Conservation (phyloP, 768 basidiomycete genomes). For the Mycena leptocephala region DNA sequence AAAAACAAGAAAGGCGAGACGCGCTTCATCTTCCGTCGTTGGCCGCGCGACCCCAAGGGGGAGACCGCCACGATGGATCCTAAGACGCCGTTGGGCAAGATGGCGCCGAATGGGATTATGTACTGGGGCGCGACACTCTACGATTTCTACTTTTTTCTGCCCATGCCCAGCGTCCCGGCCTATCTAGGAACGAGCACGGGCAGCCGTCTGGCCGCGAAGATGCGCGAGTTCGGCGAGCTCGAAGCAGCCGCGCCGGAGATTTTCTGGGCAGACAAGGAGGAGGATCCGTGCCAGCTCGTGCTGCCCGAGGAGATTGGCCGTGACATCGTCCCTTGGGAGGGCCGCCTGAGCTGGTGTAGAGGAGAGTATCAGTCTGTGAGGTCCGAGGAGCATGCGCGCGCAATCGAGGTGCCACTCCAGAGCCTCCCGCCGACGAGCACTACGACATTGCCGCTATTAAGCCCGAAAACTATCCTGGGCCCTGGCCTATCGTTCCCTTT, state of each 20-base stretch:
- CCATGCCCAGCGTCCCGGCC: slow-evolving; percentile 36
- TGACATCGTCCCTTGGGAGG: slow-evolving; percentile 40
- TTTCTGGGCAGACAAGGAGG: slow-evolving; percentile 53
- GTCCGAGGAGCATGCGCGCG: neutral
- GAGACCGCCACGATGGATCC: slow-evolving; percentile 26
- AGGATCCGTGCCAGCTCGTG: slow-evolving; percentile 48
- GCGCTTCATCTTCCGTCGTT: slow-evolving; percentile 46
- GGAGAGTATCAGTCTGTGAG: slow-evolving; percentile 28
- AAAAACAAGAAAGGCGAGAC: slow-evolving; percentile 14
- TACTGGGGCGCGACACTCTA: slow-evolving; percentile 62
- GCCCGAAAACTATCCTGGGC: slow-evolving; percentile 53
- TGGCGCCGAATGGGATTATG: slow-evolving; percentile 47
- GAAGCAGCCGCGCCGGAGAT: slow-evolving; percentile 51
- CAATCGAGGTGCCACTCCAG: neutral
- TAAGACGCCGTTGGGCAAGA: slow-evolving; percentile 46
- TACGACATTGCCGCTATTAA: slow-evolving; percentile 46
- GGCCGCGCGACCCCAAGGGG: slow-evolving; percentile 53
- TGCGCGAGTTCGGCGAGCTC: slow-evolving; percentile 52
- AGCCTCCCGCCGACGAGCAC: neutral
- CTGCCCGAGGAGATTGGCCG: slow-evolving; percentile 37
- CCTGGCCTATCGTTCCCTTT: slow-evolving; percentile 62
- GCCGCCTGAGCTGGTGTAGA: neutral
- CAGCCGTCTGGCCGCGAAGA: slow-evolving; percentile 55
- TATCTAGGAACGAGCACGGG: slow-evolving; percentile 47
- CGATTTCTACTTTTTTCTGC: slow-evolving; percentile 56